Base-by-base conservation (phyloP, 352 stramenopile genomes). In the Paralagenidium karlingii region DNA sequence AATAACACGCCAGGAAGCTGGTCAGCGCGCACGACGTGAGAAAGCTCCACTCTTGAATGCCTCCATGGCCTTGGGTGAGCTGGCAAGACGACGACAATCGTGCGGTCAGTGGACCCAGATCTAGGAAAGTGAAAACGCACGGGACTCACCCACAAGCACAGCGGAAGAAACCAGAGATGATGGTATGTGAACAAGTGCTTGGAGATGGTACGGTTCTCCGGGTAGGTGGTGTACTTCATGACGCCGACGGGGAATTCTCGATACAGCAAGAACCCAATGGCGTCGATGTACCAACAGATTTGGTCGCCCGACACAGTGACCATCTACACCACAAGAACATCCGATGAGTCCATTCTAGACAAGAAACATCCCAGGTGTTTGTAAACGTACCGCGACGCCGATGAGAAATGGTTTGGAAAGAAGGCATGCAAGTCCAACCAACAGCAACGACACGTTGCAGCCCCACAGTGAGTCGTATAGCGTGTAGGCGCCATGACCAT, bases 301-400 rank as follows among this genome's bases (percentile, higher is more conserved):
- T 97, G 90, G 52, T 97, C 85, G 27, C 94, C 90, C 12, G 82
- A 91, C 5, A 97, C 86, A 15, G 83, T 88, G 13, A 93, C 64
- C 63, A 86, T 94, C 68, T 82, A 73, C 16, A 51, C 34, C 18
- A 36, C 15, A 38, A 30, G 8, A 5, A 32, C 5, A 42, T 3
- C 13, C 5, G 10, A 12, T 43, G 10, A 24, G 15, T 19, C 13
- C 8, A 7, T 2, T 32, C 9, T 38, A 19, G 21, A 25, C 22
- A n/a, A 19, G 18, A 3, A 44, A 31, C 6, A n/a, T n/a, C n/a
- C n/a, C n/a, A n/a, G n/a, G n/a, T n/a, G 4, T 3, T 1, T 20
- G n/a, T 6, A 5, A 5, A 64, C 68, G 38, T 38, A 82, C 73
- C 29, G 74, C 66, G 26, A 85, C 53, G 33, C 81, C 69, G 13